A percentile compares a stretch with the other conserved stretches of the same genome.
Conservation (phyloP, 345 rosid species). For the Brassica incana region DNA sequence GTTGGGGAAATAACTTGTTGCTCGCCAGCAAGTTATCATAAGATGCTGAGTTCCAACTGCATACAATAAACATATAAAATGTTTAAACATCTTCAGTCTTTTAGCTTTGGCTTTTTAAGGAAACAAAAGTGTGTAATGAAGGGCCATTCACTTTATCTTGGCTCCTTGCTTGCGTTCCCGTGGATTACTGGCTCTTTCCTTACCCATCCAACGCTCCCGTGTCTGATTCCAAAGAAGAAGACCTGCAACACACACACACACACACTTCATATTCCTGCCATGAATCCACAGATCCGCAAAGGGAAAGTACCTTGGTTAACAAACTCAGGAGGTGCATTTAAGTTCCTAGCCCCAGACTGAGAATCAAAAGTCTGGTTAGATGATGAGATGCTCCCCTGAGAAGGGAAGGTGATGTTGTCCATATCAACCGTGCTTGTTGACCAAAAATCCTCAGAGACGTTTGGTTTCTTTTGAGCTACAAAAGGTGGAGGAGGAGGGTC, state of each 20-base stretch:
- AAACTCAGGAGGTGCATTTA: conserved; percentile 51
- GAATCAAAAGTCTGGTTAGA: conserved; percentile 53
- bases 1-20: conserved; percentile 77
- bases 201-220: conserved; percentile 72
- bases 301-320: conserved; percentile 65
- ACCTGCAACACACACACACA: conserved; percentile 45
- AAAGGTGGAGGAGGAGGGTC: conserved; percentile 26
- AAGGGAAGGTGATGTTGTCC: conserved; percentile 58
- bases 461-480: conserved; percentile 19
- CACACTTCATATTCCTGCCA: neutral
- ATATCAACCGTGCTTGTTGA: conserved; percentile 64
- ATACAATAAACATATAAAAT: conserved; percentile 2
- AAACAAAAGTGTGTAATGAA: neutral
- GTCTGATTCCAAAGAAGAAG: conserved; percentile 84
- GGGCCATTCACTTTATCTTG: conserved; percentile 59
- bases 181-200: conserved; percentile 42
- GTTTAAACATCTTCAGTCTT: neutral
- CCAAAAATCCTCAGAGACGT: conserved; percentile 60
- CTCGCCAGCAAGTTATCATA: conserved; percentile 78
- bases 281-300: neutral
- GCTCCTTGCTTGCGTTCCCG: conserved; percentile 50
- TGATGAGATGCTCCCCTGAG: conserved; percentile 71
- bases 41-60: conserved; percentile 74
- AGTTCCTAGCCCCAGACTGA: conserved; percentile 39
- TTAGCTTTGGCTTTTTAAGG: neutral